phyloP scores from a whole-genome alignment of 139 green algal genomes.

The Pleodorina starrii region DNA sequence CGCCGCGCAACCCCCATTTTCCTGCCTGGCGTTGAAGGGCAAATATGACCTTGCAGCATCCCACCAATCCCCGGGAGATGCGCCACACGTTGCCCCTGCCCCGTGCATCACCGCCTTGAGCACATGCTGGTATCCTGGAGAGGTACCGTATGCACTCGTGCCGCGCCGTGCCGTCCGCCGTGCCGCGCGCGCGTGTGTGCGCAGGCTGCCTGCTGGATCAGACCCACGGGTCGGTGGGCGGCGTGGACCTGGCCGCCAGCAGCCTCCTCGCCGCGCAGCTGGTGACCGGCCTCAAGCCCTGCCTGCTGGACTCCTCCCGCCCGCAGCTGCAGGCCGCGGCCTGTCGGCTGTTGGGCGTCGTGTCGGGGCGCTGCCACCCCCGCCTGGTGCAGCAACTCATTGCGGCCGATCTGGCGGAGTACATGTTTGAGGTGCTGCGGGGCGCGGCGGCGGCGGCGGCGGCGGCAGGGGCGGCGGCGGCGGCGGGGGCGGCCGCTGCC shows the following conservation, averaged over 20 bases:
- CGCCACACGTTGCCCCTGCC: too few relatives aligned
- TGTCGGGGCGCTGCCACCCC: background rate
- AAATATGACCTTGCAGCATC: too few relatives aligned
- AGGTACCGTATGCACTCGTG: too few relatives aligned
- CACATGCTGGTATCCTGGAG: too few relatives aligned
- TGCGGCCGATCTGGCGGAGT: background rate
- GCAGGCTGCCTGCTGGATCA: slow-evolving; percentile 16
- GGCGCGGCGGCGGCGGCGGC: background rate
- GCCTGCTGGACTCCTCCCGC: slow-evolving; percentile 1
- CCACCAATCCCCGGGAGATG: too few relatives aligned
- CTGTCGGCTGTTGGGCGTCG: background rate
- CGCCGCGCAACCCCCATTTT: too few relatives aligned
- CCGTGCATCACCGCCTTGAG: too few relatives aligned
- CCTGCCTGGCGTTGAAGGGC: too few relatives aligned
- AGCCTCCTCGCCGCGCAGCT: background rate
- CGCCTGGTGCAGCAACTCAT: slow-evolving; percentile 24
- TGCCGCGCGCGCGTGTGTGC: too few relatives aligned
- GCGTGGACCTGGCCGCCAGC: slow-evolving; percentile 21
- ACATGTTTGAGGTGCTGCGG: slow-evolving; percentile 36
- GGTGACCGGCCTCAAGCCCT: slow-evolving; percentile 27
- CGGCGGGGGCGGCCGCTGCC: too few relatives aligned
- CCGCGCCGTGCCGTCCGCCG: too few relatives aligned
- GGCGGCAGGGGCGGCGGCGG: background rate
- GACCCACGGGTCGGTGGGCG: background rate
- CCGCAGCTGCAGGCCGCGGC: background rate